These are phyloP conservation scores for Russula ochroleuca DNA, from an alignment of 768 basidiomycete species.

Conservation along the genomic window DNA sequence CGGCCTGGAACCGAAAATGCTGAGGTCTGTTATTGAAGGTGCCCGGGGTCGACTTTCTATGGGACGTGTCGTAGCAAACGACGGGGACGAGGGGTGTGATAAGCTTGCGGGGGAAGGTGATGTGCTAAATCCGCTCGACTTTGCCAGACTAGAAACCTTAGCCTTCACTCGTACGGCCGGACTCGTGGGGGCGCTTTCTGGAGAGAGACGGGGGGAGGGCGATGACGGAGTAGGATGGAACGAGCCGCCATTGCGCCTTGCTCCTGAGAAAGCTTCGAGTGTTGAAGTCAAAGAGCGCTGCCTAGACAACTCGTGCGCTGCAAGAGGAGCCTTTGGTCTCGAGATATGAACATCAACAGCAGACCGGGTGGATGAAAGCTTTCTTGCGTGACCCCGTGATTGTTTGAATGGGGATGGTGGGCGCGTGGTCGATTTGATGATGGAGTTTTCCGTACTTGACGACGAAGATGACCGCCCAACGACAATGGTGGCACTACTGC, in stretches of 20 bases:
- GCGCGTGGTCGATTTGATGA: conserved; percentile 29
- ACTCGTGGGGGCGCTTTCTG: conserved; percentile 26
- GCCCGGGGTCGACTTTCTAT: conserved; percentile 29
- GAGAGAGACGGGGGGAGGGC: conserved; percentile 24
- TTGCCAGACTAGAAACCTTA: conserved; percentile 52
- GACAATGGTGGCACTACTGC: conserved; percentile 43
- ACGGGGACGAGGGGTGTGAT: conserved; percentile 18
- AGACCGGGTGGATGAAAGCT: conserved; percentile 21
- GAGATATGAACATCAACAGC: conserved; percentile 29
- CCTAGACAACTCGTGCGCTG: conserved; percentile 27
- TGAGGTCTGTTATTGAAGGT: conserved; percentile 34
- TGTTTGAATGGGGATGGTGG: conserved; percentile 26
- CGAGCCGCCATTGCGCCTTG: conserved; percentile 32
- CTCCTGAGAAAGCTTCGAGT: conserved; percentile 20
- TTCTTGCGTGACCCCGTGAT: conserved; percentile 8
- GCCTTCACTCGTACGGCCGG: conserved; percentile 48
- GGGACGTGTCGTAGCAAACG: conserved; percentile 25
- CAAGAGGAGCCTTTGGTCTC: conserved; percentile 28
- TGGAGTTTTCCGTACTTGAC: conserved; percentile 30
- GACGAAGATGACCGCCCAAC: conserved; percentile 29
- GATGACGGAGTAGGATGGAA: conserved; percentile 29
- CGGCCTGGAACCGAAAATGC: conserved; percentile 29
- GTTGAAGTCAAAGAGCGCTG: conserved; percentile 35
- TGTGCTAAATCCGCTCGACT: conserved; percentile 29
- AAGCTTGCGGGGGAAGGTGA: conserved; percentile 15